Evolutionary conservation across 2,329 filamentous ascomycete genomes (phyloP).

Genomic region (Rasamsonia emersonii): DNA sequence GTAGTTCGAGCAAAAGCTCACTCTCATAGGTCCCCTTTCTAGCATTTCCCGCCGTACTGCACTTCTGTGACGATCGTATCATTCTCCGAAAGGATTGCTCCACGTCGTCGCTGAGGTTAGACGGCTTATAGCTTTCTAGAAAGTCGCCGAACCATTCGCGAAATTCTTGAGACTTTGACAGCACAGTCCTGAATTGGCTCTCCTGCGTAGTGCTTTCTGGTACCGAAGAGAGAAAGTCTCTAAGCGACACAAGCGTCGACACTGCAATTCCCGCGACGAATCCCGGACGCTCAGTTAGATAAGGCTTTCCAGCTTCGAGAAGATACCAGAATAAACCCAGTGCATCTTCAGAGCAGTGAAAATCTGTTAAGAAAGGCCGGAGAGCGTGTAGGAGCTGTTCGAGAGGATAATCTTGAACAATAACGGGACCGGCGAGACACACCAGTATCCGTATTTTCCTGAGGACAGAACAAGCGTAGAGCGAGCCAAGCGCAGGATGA

Average conservation of each 20-base stretch:
- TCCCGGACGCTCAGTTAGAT: constrained; percentile 58
- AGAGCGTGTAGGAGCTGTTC: constrained; percentile 84
- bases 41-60: constrained; percentile 61
- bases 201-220: constrained; percentile 78
- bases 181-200: constrained; percentile 67
- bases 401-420: constrained; percentile 70
- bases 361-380: constrained; percentile 67
- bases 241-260: constrained; percentile 69
- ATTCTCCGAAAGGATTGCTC: constrained; percentile 57
- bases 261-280: constrained; percentile 76
- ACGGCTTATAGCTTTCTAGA: constrained; percentile 54
- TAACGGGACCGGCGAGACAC: constrained; percentile 63
- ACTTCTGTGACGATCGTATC: constrained; percentile 57
- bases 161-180: constrained; percentile 66
- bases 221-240: constrained; percentile 63
- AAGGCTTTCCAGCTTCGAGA: constrained; percentile 55
- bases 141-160: constrained; percentile 69
- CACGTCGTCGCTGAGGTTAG: constrained; percentile 40
- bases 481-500: constrained; percentile 71
- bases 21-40: constrained; percentile 66
- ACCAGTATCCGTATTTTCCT: constrained; percentile 78
- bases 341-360: constrained; percentile 83
- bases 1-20: constrained; percentile 66
- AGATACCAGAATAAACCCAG: constrained; percentile 82
- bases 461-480: constrained; percentile 79